phyloP scores from a whole-genome alignment of 352 stramenopile genomes.

The Thraustotheca clavata region DNA sequence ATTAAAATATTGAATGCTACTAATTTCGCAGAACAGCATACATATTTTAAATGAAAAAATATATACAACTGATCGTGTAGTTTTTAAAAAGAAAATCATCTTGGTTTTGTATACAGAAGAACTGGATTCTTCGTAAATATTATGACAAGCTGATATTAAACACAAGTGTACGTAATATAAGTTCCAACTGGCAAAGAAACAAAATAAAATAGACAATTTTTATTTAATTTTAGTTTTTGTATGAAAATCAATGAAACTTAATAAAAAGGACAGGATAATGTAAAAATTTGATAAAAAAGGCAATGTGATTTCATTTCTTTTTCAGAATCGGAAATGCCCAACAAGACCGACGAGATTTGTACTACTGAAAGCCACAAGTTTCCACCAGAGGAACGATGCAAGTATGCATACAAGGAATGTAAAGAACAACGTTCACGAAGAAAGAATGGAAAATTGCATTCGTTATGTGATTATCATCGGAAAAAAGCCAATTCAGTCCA shows the following conservation, averaged over 20 bases:
- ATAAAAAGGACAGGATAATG: not conserved
- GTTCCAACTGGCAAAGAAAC: not conserved
- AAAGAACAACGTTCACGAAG: constrained; percentile 21
- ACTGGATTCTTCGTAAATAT: too few species aligned
- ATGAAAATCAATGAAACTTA: not conserved
- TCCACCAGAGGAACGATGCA: constrained; percentile 14
- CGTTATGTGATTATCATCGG: constrained; percentile 28
- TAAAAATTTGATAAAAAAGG: too few species aligned
- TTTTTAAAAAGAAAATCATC: too few species aligned
- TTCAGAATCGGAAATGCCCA: constrained; percentile 1
- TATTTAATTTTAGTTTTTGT: not conserved
- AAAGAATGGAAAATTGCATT: constrained; percentile 27
- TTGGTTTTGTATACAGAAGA: too few species aligned
- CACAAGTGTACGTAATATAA: constrained; percentile 9
- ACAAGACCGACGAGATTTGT: not conserved
- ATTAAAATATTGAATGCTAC: too few species aligned
- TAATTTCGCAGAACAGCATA: too few species aligned
- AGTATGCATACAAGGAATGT: constrained; percentile 27
- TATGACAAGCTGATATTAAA: not conserved
- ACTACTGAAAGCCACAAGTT: not conserved
- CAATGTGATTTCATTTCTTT: not conserved
- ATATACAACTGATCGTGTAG: too few species aligned
- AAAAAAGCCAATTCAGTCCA: constrained; percentile 23
- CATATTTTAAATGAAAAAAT: too few species aligned
- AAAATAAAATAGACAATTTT: not conserved